Evolutionary conservation across 257 asterid genomes (phyloP).

Genomic region (Solanum okadae): DNA sequence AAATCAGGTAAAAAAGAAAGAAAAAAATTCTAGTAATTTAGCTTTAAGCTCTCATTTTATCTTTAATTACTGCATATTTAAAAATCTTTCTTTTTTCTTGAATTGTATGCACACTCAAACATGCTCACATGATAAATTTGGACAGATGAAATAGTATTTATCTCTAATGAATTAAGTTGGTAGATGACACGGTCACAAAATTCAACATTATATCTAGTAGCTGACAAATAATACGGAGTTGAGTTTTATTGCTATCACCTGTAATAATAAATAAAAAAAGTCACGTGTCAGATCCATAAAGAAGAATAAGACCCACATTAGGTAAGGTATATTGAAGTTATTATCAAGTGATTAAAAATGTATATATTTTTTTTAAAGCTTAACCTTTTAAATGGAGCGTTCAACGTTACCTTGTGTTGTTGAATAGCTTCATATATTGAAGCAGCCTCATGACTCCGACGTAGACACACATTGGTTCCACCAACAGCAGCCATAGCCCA

Average conservation of each 20-base stretch:
- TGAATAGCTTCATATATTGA: neutral
- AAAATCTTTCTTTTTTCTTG: neutral
- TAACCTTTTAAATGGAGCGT: neutral
- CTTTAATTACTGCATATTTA: neutral
- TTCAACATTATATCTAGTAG: neutral
- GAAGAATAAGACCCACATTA: neutral
- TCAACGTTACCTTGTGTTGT: neutral
- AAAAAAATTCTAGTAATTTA: neutral
- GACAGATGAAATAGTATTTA: neutral
- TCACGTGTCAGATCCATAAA: neutral
- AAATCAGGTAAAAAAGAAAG: too few relatives aligned
- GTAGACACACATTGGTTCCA: conserved; percentile 39
- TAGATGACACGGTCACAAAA: neutral
- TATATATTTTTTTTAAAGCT: rapidly evolving
- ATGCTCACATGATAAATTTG: neutral
- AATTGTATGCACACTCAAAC: neutral
- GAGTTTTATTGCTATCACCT: neutral
- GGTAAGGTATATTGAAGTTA: neutral
- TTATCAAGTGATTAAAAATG: neutral
- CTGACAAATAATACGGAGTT: neutral
- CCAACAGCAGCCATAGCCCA: conserved; percentile 52
- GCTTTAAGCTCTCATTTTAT: neutral
- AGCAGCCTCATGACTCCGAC: neutral
- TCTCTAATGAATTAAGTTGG: neutral
- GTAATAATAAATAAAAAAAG: neutral